These are phyloP conservation scores for Chaetomiaceae sp. DNA, from an alignment of 2,329 filamentous ascomycete species.

Conservation along the genomic window DNA sequence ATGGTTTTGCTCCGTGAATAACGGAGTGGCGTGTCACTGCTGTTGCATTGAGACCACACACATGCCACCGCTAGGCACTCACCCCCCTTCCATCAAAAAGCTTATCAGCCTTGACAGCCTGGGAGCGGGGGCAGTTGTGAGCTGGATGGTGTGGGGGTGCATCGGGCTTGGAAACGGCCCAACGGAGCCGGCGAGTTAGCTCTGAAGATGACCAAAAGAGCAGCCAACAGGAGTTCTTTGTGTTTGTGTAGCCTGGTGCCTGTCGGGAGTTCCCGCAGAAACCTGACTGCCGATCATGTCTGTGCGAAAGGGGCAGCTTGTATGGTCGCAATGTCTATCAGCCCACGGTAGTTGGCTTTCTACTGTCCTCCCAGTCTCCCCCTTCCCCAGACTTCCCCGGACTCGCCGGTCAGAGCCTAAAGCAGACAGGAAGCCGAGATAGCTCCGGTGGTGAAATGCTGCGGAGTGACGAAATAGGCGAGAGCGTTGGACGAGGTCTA, in stretches of 20 bases:
- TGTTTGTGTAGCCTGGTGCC: not conserved
- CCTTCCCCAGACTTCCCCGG: conserved; percentile 9
- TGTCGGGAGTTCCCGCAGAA: conserved; percentile 4
- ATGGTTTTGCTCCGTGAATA: too few relatives aligned
- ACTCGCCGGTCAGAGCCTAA: not conserved
- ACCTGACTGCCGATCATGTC: conserved; percentile 8
- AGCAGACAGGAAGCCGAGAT: conserved; percentile 3
- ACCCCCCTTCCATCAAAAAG: not conserved
- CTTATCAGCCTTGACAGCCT: conserved; percentile 9
- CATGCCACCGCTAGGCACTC: too few relatives aligned
- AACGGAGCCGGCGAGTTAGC: not conserved
- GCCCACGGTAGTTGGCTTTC: not conserved
- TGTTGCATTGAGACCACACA: not conserved
- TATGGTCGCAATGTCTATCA: not conserved
- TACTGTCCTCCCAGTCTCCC: not conserved
- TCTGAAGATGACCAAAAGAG: not conserved
- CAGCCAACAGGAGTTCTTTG: not conserved
- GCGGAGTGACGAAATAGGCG: conserved; percentile 6
- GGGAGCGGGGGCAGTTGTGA: not conserved
- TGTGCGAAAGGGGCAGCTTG: not conserved
- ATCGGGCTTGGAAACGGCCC: not conserved
- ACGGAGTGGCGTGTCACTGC: too few relatives aligned
- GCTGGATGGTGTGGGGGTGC: not conserved
- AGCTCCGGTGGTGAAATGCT: not conserved
- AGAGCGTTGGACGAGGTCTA: not conserved